Conservation (phyloP, 2,329 filamentous ascomycete species). For the Aureobasidium sp. region DNA sequence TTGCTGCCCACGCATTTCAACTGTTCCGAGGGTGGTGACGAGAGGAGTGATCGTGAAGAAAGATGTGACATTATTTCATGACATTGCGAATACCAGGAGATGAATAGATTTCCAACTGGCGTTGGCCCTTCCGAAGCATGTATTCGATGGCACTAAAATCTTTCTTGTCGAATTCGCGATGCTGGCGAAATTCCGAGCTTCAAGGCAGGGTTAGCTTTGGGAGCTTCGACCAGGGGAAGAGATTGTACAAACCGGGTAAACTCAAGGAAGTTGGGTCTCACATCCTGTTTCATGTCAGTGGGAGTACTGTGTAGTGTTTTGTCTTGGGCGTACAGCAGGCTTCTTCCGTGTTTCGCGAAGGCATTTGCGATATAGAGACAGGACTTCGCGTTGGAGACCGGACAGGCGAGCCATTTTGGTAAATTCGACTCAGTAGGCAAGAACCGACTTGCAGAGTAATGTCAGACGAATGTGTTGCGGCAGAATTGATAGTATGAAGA, state of each 20-base stretch:
- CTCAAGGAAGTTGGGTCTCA: conserved; percentile 27
- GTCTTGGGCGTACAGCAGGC: conserved; percentile 53
- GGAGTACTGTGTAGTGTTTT: conserved; percentile 15
- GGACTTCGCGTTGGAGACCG: conserved; percentile 82
- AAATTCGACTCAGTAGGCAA: too few relatives aligned
- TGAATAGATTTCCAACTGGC: conserved; percentile 78
- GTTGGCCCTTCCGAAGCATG: conserved; percentile 69
- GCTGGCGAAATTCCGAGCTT: conserved; percentile 72
- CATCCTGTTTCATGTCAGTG: conserved; percentile 5
- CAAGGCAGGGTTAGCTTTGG: neutral
- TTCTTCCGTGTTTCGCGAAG: conserved; percentile 76
- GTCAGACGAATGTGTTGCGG: neutral
- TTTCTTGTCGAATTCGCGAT: conserved; percentile 61
- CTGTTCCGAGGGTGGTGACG: too few relatives aligned
- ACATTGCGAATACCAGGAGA: conserved; percentile 75
- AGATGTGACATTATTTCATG: conserved; percentile 14
- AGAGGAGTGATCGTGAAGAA: too few relatives aligned
- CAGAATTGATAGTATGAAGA: too few relatives aligned
- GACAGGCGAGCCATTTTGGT: conserved; percentile 54
- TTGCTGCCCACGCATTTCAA: too few relatives aligned
- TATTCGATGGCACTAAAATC: conserved; percentile 85
- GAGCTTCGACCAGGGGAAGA: too few relatives aligned
- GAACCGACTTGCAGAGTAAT: too few relatives aligned
- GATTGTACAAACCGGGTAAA: conserved; percentile 23
- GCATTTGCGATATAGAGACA: conserved; percentile 79